A percentile compares a stretch with the other conserved stretches of the same genome.
phyloP scores from a whole-genome alignment of 441 rosid species.

The Adansonia madagascariensis region DNA sequence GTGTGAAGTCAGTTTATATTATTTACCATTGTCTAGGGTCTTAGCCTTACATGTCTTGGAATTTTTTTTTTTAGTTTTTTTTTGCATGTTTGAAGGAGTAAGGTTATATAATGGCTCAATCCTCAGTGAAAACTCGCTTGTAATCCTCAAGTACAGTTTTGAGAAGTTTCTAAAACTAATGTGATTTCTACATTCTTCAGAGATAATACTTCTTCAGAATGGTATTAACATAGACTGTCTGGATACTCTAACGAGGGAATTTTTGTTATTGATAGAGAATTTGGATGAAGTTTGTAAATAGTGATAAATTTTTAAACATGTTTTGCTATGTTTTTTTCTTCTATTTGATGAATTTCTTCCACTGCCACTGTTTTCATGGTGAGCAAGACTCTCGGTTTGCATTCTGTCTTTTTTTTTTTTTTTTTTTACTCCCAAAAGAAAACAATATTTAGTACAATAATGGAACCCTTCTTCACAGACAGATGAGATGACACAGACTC shows the following conservation, averaged over 20 bases:
- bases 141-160: not conserved
- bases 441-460: not conserved
- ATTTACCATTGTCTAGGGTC: not conserved
- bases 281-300: slow-evolving; percentile 7
- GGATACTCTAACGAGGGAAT: not conserved
- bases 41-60: not conserved
- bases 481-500: not conserved
- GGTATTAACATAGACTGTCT: not conserved
- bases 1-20: not conserved
- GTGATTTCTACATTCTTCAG: not conserved
- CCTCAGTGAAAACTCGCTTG: not conserved
- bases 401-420: too few species aligned
- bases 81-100: slow-evolving; percentile 9
- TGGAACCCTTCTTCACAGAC: not conserved
- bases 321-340: not conserved
- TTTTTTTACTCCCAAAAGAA: too few species aligned
- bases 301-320: not conserved
- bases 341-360: slow-evolving; percentile 4
- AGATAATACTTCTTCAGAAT: not conserved
- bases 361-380: not conserved
- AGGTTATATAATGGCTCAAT: not conserved
- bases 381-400: not conserved
- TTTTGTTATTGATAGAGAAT: not conserved
- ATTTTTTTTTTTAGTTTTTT: not conserved
- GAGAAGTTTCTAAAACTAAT: not conserved